Conservation (phyloP, 805 yeast species). For the Wickerhamomyces bovis region DNA sequence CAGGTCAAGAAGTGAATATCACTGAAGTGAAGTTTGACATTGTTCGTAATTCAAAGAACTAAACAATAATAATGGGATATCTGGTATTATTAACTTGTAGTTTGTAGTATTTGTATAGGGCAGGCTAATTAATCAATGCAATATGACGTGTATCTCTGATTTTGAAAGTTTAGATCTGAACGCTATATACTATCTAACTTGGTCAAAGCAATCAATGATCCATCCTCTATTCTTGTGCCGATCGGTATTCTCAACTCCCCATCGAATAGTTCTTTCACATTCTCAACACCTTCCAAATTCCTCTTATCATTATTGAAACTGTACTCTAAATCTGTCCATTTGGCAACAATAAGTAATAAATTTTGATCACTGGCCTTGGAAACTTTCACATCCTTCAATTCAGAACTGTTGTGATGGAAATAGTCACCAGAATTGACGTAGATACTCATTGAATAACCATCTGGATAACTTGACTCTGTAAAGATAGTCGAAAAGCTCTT, state of each 20-base stretch:
- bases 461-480: constrained; percentile 58
- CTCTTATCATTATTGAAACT: constrained; percentile 48
- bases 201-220: constrained; percentile 52
- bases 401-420: constrained; percentile 31
- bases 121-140: too few relatives aligned
- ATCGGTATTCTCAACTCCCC: constrained; percentile 47
- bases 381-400: constrained; percentile 17
- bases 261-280: constrained; percentile 64
- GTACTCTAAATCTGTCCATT: constrained; percentile 47
- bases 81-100: too few relatives aligned
- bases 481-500: constrained; percentile 55
- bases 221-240: constrained; percentile 66
- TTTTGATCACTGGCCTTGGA: constrained; percentile 20
- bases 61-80: neutral
- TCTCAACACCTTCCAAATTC: constrained; percentile 46
- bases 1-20: constrained; percentile 73
- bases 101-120: too few relatives aligned
- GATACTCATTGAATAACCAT: constrained; percentile 65
- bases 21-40: constrained; percentile 69
- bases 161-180: too few relatives aligned
- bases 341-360: constrained; percentile 56
- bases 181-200: constrained; percentile 11
- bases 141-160: too few relatives aligned
- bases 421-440: constrained; percentile 67
- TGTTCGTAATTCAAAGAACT: constrained; percentile 19